Evolutionary conservation across 2,329 filamentous ascomycete species (phyloP).

Genomic region (Neobulgaria alba): DNA sequence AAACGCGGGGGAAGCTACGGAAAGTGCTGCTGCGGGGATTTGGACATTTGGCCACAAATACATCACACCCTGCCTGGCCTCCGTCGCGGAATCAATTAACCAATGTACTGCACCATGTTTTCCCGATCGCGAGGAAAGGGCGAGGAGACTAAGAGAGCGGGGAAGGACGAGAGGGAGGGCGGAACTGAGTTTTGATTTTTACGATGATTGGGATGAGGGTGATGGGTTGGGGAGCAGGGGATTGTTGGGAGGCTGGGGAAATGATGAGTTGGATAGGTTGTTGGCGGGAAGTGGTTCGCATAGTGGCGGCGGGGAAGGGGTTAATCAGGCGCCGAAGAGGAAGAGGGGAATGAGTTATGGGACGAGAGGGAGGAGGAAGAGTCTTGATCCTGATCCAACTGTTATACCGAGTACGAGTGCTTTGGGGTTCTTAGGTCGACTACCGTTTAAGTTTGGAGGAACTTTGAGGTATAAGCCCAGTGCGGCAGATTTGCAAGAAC

Average conservation of each 20-base stretch:
- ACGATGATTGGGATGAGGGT: conserved; percentile 84
- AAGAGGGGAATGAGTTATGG: conserved; percentile 89
- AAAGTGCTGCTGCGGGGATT: conserved; percentile 82
- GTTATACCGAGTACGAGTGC: conserved; percentile 84
- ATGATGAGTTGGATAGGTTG: conserved; percentile 78
- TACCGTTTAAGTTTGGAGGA: conserved; percentile 79
- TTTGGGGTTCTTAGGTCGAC: conserved; percentile 71
- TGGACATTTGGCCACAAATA: conserved; percentile 85
- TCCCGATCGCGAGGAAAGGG: conserved; percentile 65
- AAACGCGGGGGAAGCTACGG: conserved; percentile 83
- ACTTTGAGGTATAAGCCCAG: conserved; percentile 83
- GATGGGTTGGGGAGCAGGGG: conserved; percentile 39
- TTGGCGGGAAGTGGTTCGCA: conserved; percentile 58
- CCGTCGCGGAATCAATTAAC: conserved; percentile 57
- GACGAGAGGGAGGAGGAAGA: conserved; percentile 55
- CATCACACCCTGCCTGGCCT: conserved; percentile 69
- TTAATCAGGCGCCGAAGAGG: conserved; percentile 55
- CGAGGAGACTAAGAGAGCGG: conserved; percentile 59
- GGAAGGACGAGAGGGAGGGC: conserved; percentile 51
- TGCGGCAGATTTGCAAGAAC: conserved; percentile 81
- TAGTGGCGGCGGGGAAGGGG: conserved; percentile 33
- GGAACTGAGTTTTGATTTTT: conserved; percentile 91
- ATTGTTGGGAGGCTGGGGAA: conserved; percentile 65
- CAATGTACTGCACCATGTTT: conserved; percentile 65
- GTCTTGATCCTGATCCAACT: conserved; percentile 58